Evolutionary conservation across 192 early-diverging fungal species (phyloP), one percentile per base, ranked within the genome.

Genomic region (Martensiomyces pterosporus): DNA sequence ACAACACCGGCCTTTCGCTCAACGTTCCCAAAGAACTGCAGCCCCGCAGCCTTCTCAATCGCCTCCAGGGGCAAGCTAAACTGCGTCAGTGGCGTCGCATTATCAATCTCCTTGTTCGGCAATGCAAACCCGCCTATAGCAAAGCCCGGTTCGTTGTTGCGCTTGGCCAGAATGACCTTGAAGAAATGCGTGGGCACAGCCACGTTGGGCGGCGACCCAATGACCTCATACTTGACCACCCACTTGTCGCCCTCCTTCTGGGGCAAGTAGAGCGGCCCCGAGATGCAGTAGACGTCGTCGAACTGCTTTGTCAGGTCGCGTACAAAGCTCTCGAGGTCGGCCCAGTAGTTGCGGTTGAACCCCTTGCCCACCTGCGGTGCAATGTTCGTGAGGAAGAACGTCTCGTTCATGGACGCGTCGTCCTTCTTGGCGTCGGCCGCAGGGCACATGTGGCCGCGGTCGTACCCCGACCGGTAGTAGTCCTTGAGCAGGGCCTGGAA

Each of bases 261-360:
- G 1, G 94, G 92, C 16, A 94, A 63, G 42, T 86, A 97, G 25
- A 94, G 57, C 6, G 94, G 91, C 2, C 94, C 94, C 0, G 92
- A 89, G 39, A 89, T 79, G 22, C 92, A 85, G 52, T 89, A 89
- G 8, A 97, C 89, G 57, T 93, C 84, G 43, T 82, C 70, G 61
- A 90, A 97, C 7, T 52, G 64, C 9, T 75, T 75, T 1, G 87
- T 84, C 24, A 94, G 70, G 7, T 48, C 48, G 24, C 92, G 79
- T 24, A 85, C 83, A 70, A 92, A 92, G 43, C 71, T 67, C 67
- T 97, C 94, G 39, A 97, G 76, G 51, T 80, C 77, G 24, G 88
- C 84, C 94, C 94, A 97, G 67, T 93, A 91, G 53, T 90, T 88
- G 42, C 94, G 81, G 67, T 97, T 97, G 45, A 97, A 97, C 10